Evolutionary conservation across 352 stramenopile genomes (phyloP).

Genomic region (Phytophthora pisi): DNA sequence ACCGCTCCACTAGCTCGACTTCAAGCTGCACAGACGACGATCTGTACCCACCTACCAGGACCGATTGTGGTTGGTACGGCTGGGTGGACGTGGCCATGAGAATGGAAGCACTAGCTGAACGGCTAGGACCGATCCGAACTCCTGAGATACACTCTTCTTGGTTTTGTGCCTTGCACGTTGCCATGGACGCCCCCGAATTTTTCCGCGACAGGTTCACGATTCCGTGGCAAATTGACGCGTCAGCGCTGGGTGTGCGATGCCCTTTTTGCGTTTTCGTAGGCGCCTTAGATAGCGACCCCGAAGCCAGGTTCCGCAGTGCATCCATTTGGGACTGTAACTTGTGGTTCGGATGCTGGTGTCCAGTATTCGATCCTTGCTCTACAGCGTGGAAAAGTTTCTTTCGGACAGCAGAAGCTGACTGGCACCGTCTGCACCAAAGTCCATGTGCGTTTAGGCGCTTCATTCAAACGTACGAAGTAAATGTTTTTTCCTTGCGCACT

Average conservation of each 20-base stretch:
- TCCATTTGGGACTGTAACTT: conserved; percentile 46
- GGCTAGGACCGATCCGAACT: conserved; percentile 27
- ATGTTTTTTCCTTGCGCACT: background rate
- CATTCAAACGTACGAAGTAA: background rate
- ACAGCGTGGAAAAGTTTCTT: conserved; percentile 69
- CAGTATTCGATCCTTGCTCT: conserved; percentile 46
- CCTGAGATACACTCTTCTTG: conserved; percentile 33
- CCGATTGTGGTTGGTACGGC: conserved; percentile 8
- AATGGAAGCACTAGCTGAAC: conserved; percentile 19
- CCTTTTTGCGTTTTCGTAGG: conserved; percentile 9
- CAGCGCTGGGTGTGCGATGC: conserved; percentile 13
- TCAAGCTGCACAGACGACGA: conserved; percentile 60
- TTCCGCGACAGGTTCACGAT: conserved; percentile 4
- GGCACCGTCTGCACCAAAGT: conserved; percentile 48
- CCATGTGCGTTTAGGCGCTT: background rate
- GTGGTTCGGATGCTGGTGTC: conserved; percentile 36
- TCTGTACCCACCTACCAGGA: conserved; percentile 51
- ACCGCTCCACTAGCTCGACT: conserved; percentile 61
- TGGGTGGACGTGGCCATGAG: conserved; percentile 19
- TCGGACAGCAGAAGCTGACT: conserved; percentile 68
- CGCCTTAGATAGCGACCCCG: conserved; percentile 16
- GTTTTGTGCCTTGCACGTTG: conserved; percentile 18
- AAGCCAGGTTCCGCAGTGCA: conserved; percentile 39
- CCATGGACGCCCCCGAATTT: conserved; percentile 7
- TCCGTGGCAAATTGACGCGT: conserved; percentile 14